Conservation (phyloP, 257 asterid species). For the Plectranthus barbatus region DNA sequence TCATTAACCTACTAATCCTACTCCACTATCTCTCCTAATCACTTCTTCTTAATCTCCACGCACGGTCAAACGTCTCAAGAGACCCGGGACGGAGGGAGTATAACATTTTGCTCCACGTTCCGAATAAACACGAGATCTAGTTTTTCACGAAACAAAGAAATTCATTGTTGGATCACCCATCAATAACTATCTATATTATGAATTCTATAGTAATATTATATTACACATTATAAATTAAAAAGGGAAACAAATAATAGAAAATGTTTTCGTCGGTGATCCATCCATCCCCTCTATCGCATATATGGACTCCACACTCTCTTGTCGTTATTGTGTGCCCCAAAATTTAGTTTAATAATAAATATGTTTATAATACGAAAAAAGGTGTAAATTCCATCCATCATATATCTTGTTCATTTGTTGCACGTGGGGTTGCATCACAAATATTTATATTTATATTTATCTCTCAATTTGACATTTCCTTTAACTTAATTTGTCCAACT, state of each 20-base stretch:
- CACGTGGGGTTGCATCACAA: neutral
- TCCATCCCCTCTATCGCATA: neutral
- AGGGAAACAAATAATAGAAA: neutral
- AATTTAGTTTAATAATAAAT: neutral
- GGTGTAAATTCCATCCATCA: neutral
- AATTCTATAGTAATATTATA: too few species aligned
- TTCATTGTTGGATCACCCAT: too few species aligned
- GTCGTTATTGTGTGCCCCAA: neutral
- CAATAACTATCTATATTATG: too few species aligned
- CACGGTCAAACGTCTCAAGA: too few species aligned
- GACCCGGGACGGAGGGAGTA: too few species aligned
- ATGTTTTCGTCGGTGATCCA: conserved; percentile 12
- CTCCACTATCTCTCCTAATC: too few species aligned
- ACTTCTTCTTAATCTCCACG: too few species aligned
- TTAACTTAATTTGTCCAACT: neutral
- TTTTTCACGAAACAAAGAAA: too few species aligned
- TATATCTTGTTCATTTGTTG: neutral
- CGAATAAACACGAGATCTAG: too few species aligned
- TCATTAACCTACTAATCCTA: too few species aligned
- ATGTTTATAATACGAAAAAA: neutral
- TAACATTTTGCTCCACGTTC: too few species aligned
- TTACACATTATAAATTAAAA: too few species aligned
- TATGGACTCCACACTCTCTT: neutral
- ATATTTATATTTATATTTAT: neutral
- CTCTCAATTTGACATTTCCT: neutral